These are phyloP conservation scores for Astrephomene gubernaculifera DNA, from an alignment of 139 green algal species.

Conservation along the genomic window DNA sequence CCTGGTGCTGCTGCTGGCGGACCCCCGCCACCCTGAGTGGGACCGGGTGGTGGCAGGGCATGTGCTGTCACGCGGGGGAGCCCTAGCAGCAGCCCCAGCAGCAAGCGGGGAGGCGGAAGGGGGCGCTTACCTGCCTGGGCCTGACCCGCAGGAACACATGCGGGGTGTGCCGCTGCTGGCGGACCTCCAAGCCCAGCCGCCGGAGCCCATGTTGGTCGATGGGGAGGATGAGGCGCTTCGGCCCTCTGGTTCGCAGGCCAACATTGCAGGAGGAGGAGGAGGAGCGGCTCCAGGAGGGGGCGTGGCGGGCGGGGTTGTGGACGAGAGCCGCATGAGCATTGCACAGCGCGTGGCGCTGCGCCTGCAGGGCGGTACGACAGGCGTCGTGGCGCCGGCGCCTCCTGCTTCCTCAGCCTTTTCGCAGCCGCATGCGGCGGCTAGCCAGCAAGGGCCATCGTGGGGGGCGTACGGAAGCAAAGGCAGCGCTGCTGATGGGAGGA, in stretches of 20 bases:
- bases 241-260: neutral
- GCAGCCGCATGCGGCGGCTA: no score
- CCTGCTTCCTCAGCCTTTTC: no score
- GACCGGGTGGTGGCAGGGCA: slow-evolving; percentile 80
- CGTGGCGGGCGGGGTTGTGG: neutral
- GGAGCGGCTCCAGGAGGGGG: neutral
- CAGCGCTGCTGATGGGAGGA: no score
- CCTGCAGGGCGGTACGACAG: neutral
- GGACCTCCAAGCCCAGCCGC: neutral
- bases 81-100: neutral
- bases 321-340: slow-evolving; percentile 19
- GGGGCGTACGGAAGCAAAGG: no score
- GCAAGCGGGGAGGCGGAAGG: neutral
- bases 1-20: slow-evolving; percentile 85
- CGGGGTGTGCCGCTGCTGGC: neutral
- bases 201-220: neutral
- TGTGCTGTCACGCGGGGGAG: slow-evolving; percentile 69
- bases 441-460: no score
- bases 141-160: no score
- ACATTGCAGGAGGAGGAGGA: no score
- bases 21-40: slow-evolving; percentile 71
- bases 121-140: neutral
- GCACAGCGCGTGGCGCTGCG: slow-evolving; percentile 6
- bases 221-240: neutral
- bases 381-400: neutral